Conservation (phyloP, 106 monocot species). For the Dioscorea zingiberensis region DNA sequence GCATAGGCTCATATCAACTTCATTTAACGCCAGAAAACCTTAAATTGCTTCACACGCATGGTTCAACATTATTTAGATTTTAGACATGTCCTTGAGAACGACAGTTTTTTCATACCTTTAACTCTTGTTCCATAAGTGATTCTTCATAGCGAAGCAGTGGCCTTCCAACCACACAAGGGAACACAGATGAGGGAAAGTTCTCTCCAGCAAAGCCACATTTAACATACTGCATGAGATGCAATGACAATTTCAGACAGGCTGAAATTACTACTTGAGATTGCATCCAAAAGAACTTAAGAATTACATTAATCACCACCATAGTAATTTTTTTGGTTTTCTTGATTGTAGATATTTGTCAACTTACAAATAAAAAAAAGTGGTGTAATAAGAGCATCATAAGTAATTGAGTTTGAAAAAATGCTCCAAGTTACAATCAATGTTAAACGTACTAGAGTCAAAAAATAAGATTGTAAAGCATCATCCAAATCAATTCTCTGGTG, state of each 20-base stretch:
- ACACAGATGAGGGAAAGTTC: conserved; percentile 94
- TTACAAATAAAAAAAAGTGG: not conserved
- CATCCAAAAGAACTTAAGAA: not conserved
- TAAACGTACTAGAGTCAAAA: too few relatives aligned
- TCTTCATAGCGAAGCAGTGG: conserved; percentile 95
- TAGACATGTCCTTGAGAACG: not conserved
- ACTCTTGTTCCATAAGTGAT: conserved; percentile 79
- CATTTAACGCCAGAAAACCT: not conserved
- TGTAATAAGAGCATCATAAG: not conserved
- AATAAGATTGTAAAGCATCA: too few relatives aligned
- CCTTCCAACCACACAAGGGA: conserved; percentile 91
- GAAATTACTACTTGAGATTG: not conserved
- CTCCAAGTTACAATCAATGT: too few relatives aligned
- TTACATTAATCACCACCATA: not conserved
- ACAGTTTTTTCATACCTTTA: conserved; percentile 43
- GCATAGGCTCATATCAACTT: not conserved
- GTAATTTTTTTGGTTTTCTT: not conserved
- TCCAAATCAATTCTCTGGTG: too few relatives aligned
- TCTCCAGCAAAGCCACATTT: conserved; percentile 98
- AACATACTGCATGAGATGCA: conserved; percentile 67
- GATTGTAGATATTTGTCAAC: not conserved
- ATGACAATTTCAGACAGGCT: not conserved
- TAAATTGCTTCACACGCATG: too few relatives aligned
- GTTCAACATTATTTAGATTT: too few relatives aligned
- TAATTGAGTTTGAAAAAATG: not conserved